A percentile compares a stretch with the other conserved stretches of the same genome.
phyloP scores from a whole-genome alignment of 225 moss, liverwort and hornwort species.

The Thuidium tamariscinum region DNA sequence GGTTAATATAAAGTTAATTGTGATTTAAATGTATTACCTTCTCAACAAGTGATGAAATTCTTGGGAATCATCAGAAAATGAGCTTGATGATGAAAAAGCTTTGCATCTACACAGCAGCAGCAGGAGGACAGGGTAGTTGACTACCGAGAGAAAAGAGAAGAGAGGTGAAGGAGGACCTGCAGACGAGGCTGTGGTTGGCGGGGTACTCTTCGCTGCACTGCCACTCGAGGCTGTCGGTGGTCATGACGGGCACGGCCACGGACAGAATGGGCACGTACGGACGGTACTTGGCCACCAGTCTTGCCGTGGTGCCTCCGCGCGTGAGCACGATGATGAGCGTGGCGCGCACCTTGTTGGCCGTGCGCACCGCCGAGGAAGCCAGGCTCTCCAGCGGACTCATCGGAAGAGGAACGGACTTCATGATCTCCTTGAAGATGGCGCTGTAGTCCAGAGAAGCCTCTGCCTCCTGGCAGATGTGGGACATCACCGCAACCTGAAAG shows the following conservation, averaged over 20 bases:
- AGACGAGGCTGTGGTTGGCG: slow-evolving; percentile 76
- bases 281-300: slow-evolving; percentile 90
- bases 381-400: slow-evolving; percentile 96
- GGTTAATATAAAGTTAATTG: neutral
- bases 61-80: neutral
- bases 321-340: slow-evolving; percentile 81
- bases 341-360: slow-evolving; percentile 86
- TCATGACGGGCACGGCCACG: slow-evolving; percentile 88
- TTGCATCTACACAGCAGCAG: neutral
- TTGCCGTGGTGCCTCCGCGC: slow-evolving; percentile 83
- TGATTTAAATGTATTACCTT: neutral
- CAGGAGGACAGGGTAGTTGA: neutral
- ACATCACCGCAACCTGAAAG: slow-evolving; percentile 58
- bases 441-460: slow-evolving; percentile 83
- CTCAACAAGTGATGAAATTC: neutral
- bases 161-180: neutral
- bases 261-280: slow-evolving; percentile 84
- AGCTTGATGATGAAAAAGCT: neutral
- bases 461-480: slow-evolving; percentile 81
- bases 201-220: slow-evolving; percentile 92
- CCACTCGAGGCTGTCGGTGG: slow-evolving; percentile 87
- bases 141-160: neutral
- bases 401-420: slow-evolving; percentile 75
- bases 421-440: slow-evolving; percentile 82
- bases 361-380: slow-evolving; percentile 91